A percentile compares a stretch with the other conserved stretches of the same genome.
These are phyloP conservation scores for Podila verticillata DNA, from an alignment of 192 early-diverging fungal genomes.

Conservation along the genomic window DNA sequence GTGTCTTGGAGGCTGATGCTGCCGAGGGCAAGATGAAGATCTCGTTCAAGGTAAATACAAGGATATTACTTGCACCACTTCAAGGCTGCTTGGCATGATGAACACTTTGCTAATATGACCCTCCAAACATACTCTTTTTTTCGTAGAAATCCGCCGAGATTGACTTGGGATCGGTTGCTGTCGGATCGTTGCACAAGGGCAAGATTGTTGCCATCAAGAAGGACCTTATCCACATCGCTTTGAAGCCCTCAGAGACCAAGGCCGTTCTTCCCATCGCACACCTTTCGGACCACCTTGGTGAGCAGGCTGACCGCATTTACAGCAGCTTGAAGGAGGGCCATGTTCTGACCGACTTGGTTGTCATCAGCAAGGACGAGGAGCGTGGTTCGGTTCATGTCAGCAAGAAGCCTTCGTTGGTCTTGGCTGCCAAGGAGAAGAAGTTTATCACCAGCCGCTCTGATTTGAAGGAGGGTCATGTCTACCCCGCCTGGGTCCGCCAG, in stretches of 20 bases:
- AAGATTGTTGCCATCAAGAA: conserved; percentile 63
- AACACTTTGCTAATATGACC: not conserved
- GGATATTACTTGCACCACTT: not conserved
- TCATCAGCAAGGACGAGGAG: conserved; percentile 60
- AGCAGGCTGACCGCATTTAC: conserved; percentile 54
- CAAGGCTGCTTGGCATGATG: not conserved
- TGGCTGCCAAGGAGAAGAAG: conserved; percentile 62
- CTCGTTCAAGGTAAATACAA: conserved; percentile 39
- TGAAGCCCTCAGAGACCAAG: conserved; percentile 66
- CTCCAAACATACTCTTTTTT: not conserved
- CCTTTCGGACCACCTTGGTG: conserved; percentile 71
- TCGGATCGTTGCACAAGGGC: conserved; percentile 59
- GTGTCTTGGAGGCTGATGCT: conserved; percentile 67
- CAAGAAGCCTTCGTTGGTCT: conserved; percentile 70
- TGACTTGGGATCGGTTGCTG: conserved; percentile 44
- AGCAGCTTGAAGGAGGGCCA: conserved; percentile 48
- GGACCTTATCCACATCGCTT: conserved; percentile 60
- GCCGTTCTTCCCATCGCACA: conserved; percentile 67
- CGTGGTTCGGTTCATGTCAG: conserved; percentile 62
- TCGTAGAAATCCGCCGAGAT: conserved; percentile 49
- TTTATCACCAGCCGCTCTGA: conserved; percentile 51
- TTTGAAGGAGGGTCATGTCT: conserved; percentile 62
- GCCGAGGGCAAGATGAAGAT: conserved; percentile 68
- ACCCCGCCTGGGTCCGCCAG: conserved; percentile 73
- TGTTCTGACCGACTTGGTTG: conserved; percentile 66